Base-by-base conservation (phyloP, 768 basidiomycete genomes). In the Clitopilus passeckerianus region DNA sequence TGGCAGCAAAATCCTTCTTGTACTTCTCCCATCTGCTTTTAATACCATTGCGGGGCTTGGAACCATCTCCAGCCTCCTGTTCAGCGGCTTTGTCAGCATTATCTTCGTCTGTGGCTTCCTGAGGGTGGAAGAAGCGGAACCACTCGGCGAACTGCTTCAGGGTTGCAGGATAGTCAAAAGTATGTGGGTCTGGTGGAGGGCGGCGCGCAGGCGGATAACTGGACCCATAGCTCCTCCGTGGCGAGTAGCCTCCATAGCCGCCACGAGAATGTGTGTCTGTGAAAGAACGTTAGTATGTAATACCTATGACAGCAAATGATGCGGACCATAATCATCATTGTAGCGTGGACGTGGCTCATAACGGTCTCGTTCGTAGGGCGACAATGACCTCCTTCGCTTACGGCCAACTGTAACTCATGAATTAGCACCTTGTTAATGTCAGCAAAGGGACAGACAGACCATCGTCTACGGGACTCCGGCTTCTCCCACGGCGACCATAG, bases 1-100 rank as follows among this genome's bases (percentile, higher is more conserved):
- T 83, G 52, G 86, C 87, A 58, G 87, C 79, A 70, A 95, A 95
- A 56, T 91, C 89, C 74, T 94, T 95, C 75, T 94, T 93, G 71
- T 97, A 96, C 68, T 91, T 92, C 72, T 96, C 93, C 87, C 94
- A 97, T 54, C 86, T 85, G 61, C 82, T 72, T 72, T 85, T 87
- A 73, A 93, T 93, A 57, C 90, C 91, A 63, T 91, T 90, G 43
- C 91, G 85, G 44, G 91, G 91, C 70, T 90, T 91, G 24, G 86
- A 80, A 35, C 90, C 90, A 67, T 92, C 87, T 16, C 85, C 90
- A 7, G 90, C 90, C 70, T 91, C 88, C 70, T 87, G 86, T 65
- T 93, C 91, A 14, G 90, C 90, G 54, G 85, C 88, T 67, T 91
- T 91, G 76, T 92, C 91, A 53, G 86, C 85, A 55, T 79, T 86